Base-by-base conservation (phyloP, 1,284 basidiomycete species). In the Boletus semigastroideus region DNA sequence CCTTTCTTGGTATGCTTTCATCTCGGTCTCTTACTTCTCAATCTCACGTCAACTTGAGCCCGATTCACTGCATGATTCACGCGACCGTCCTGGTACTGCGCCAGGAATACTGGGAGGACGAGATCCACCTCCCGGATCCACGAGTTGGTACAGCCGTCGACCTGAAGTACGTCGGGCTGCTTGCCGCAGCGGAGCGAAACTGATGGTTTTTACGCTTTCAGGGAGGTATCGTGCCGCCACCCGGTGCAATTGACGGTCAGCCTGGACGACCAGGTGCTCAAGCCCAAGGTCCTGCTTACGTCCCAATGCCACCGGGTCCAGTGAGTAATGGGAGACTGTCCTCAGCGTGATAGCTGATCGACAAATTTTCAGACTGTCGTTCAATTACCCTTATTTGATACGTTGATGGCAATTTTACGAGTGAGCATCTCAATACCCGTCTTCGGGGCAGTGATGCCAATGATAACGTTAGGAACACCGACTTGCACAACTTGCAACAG, bases 401-500 rank as follows among this genome's bases (percentile, higher is more conserved):
- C 75, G 0, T 59, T 83, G 51, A 77, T 89, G 75, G 75, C 77
- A 36, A 74, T 87, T 49, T 66, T 90, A n/a, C 71, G 86, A 52
- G 87, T 87, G 62, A 60, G 76, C 25, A 31, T 46, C 4, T 6
- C 38, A 22, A 8, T 39, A 9, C 17, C 31, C 9, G 13, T 49
- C n/a, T 38, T 42, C 4, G 20, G 22, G n/a, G 28, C 13, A 33
- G 37, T 33, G 34, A 42, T 48, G 48, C 46, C 45, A 53, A 46
- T 33, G 58, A 37, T 39, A 43, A 42, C 25, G 38, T n/a, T 57
- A 90, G 88, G 85, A 89, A 73, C 87, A 86, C 63, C 84, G 84
- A 3, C 69, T 80, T 4, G 86, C 86, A 2, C 86, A 87, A 64
- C 70, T 80, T 16, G 87, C 87, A 0, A 85, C 86, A 17, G 78